These are phyloP conservation scores for Zymoseptoria ardabiliae DNA, from an alignment of 2,329 filamentous ascomycete genomes.

Conservation along the genomic window DNA sequence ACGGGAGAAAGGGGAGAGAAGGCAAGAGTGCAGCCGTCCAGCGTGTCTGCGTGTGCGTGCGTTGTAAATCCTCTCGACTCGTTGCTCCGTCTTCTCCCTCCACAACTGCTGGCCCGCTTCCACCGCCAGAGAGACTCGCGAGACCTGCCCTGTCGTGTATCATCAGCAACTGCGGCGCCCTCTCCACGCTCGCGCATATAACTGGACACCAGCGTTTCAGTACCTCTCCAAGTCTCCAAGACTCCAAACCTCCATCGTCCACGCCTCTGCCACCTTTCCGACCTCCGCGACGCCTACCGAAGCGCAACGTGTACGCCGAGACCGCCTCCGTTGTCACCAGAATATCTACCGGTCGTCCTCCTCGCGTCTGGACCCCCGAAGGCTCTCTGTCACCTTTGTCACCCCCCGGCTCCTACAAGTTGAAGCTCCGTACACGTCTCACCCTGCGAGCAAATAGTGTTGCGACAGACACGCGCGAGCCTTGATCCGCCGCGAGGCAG, in stretches of 20 bases:
- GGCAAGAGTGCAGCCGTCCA: not conserved
- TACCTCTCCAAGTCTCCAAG: not conserved
- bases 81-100: not conserved
- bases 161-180: not conserved
- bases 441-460: not conserved
- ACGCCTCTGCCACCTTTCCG: not conserved
- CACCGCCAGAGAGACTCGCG: not conserved
- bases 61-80: not conserved
- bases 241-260: not conserved
- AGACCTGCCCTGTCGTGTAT: not conserved
- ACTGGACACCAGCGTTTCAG: not conserved
- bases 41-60: no score
- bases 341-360: not conserved
- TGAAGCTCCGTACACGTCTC: not conserved
- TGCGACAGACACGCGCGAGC: not conserved
- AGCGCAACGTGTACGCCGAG: not conserved
- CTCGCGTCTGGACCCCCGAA: not conserved
- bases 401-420: not conserved
- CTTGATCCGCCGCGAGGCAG: not conserved
- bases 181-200: not conserved
- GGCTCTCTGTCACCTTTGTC: not conserved
- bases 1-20: not conserved
- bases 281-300: not conserved
- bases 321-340: not conserved
- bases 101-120: not conserved